phyloP scores from a whole-genome alignment of 176 grass and related monocot genomes.

The Oryza brachyantha region DNA sequence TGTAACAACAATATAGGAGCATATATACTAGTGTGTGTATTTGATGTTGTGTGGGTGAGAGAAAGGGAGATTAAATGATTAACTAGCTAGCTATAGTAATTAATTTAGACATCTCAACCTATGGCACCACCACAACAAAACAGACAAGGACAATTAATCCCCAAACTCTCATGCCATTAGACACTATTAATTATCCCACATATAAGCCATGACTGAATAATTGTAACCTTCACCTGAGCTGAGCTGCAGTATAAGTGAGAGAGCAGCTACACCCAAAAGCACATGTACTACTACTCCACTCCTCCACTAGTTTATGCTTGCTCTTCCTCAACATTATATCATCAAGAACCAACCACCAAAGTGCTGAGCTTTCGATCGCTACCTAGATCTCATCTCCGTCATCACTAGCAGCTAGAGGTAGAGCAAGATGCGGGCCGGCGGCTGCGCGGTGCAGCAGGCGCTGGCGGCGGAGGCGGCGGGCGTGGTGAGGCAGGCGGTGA shows the following conservation, averaged over 20 bases:
- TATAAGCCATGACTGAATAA: not conserved
- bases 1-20: no score
- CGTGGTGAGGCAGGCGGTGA: conserved; percentile 69
- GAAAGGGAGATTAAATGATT: not conserved
- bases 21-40: no score
- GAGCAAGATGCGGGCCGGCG: conserved; percentile 62
- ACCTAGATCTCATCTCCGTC: not conserved
- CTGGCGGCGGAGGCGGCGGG: conserved; percentile 64
- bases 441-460: conserved; percentile 83
- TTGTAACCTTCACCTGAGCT: not conserved
- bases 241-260: not conserved
- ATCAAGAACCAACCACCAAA: no score
- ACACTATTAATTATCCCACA: not conserved
- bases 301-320: not conserved
- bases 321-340: not conserved
- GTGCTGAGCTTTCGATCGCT: no score
- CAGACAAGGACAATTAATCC: not conserved
- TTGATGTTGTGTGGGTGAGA: not conserved
- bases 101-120: not conserved
- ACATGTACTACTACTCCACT: not conserved
- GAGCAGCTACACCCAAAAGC: not conserved
- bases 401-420: not conserved
- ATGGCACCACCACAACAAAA: conserved; percentile 2
- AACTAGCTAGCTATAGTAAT: not conserved
- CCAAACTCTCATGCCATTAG: not conserved